These are phyloP conservation scores for Epichloe gansuensis DNA, from an alignment of 2,329 filamentous ascomycete species.

Conservation along the genomic window DNA sequence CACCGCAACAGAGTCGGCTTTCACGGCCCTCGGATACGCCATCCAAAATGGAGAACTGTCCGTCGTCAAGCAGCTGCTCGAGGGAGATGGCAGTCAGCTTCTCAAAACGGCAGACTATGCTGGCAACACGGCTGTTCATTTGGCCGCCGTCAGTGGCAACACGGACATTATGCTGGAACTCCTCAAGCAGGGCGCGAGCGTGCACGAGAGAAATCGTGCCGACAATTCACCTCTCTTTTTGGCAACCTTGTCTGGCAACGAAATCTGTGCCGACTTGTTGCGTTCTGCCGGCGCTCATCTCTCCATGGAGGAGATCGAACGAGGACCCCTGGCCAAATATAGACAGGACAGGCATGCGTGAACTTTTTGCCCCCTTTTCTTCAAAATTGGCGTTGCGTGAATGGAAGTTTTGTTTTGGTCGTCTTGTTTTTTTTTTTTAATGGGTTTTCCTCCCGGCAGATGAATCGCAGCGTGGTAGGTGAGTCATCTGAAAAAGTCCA, in stretches of 20 bases:
- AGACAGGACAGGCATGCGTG: background rate
- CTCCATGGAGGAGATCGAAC: constrained; percentile 28
- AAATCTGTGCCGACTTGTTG: constrained; percentile 41
- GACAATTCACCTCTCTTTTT: constrained; percentile 56
- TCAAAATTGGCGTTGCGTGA: background rate
- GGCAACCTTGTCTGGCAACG: constrained; percentile 44
- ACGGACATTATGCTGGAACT: constrained; percentile 46
- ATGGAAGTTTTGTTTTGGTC: too few relatives aligned
- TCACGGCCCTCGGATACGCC: constrained; percentile 69
- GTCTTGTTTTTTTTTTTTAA: too few relatives aligned
- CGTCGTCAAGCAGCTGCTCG: constrained; percentile 54
- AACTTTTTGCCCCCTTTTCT: background rate
- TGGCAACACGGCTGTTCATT: constrained; percentile 59
- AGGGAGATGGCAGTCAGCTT: constrained; percentile 51
- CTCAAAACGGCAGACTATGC: constrained; percentile 70
- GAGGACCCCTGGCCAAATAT: constrained; percentile 13
- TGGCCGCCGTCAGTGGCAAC: constrained; percentile 43
- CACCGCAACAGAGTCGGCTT: constrained; percentile 46
- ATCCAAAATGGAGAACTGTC: constrained; percentile 59
- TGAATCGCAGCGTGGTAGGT: too few relatives aligned
- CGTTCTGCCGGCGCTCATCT: constrained; percentile 48
- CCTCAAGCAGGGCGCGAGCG: constrained; percentile 49
- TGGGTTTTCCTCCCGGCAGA: too few relatives aligned
- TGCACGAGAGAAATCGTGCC: constrained; percentile 52
- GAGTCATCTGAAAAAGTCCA: too few relatives aligned